Conservation (phyloP, 768 basidiomycete species). For the Mycena albidolilacea region DNA sequence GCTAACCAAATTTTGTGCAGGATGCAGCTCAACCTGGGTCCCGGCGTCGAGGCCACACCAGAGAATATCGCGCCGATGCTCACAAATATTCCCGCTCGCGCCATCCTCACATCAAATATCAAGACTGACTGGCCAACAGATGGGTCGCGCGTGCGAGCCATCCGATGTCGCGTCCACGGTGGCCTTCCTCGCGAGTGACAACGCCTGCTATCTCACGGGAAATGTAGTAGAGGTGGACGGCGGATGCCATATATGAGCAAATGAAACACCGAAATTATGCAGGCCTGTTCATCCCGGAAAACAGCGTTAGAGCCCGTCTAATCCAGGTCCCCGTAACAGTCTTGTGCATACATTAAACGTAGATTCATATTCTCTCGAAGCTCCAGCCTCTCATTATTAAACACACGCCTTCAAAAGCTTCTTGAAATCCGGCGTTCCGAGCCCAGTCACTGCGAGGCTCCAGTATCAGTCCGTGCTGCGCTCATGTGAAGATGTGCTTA, state of each 20-base stretch:
- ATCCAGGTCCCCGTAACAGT: background rate
- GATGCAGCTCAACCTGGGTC: slow-evolving; percentile 32
- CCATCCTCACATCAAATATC: background rate
- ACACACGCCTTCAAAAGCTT: slow-evolving; percentile 19
- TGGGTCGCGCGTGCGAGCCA: slow-evolving; percentile 31
- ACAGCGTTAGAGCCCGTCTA: background rate
- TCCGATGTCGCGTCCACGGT: slow-evolving; percentile 26
- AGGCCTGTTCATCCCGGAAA: background rate
- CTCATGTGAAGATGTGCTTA: slow-evolving; percentile 36
- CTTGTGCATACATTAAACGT: background rate
- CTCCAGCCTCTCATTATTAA: background rate
- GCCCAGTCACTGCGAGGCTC: slow-evolving; percentile 14
- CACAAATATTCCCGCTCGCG: slow-evolving; percentile 25
- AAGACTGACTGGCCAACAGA: background rate
- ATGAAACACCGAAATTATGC: background rate
- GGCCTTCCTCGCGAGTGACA: slow-evolving; percentile 28
- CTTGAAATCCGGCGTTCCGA: slow-evolving; percentile 16
- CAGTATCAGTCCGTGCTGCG: background rate
- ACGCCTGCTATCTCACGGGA: slow-evolving; percentile 28
- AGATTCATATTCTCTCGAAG: too few species aligned
- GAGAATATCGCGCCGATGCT: slow-evolving; percentile 34
- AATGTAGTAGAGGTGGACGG: slow-evolving; percentile 29
- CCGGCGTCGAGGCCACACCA: slow-evolving; percentile 19
- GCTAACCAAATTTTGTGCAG: background rate
- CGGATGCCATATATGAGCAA: slow-evolving; percentile 12